Evolutionary conservation across 768 basidiomycete genomes (phyloP).

Genomic region (Lentinula boryana): DNA sequence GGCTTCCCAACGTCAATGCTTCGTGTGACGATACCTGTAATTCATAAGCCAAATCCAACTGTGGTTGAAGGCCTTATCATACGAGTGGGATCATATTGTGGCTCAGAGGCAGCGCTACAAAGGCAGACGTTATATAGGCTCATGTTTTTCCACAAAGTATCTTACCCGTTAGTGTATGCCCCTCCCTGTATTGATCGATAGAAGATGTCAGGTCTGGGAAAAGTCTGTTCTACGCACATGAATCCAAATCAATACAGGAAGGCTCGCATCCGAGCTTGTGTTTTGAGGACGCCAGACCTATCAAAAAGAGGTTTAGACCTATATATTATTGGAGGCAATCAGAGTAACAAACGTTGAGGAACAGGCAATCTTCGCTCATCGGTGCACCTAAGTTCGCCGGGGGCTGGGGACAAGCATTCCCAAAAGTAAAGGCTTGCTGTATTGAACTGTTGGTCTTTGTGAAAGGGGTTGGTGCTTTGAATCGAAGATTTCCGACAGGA

Average conservation of each 20-base stretch:
- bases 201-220: background rate
- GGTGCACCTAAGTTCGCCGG: slow-evolving; percentile 32
- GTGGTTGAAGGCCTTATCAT: slow-evolving; percentile 6
- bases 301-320: too few relatives aligned
- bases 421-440: slow-evolving; percentile 41
- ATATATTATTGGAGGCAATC: background rate
- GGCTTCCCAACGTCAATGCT: slow-evolving; percentile 43
- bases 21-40: slow-evolving; percentile 39
- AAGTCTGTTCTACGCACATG: slow-evolving; percentile 19
- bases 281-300: slow-evolving; percentile 31
- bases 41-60: background rate
- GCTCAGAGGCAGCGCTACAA: slow-evolving; percentile 35
- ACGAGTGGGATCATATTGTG: slow-evolving; percentile 43
- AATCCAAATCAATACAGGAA: slow-evolving; percentile 34
- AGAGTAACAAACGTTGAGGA: slow-evolving; percentile 36
- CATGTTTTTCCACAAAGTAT: background rate
- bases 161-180: slow-evolving; percentile 37
- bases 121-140: slow-evolving; percentile 5
- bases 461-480: slow-evolving; percentile 48
- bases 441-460: slow-evolving; percentile 20
- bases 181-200: slow-evolving; percentile 32
- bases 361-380: slow-evolving; percentile 49
- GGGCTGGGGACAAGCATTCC: slow-evolving; percentile 51
- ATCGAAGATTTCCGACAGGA: slow-evolving; percentile 49
- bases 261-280: slow-evolving; percentile 17